These are phyloP conservation scores for Penicillium canescens DNA, from an alignment of 495 filamentous ascomycete species.

Conservation along the genomic window DNA sequence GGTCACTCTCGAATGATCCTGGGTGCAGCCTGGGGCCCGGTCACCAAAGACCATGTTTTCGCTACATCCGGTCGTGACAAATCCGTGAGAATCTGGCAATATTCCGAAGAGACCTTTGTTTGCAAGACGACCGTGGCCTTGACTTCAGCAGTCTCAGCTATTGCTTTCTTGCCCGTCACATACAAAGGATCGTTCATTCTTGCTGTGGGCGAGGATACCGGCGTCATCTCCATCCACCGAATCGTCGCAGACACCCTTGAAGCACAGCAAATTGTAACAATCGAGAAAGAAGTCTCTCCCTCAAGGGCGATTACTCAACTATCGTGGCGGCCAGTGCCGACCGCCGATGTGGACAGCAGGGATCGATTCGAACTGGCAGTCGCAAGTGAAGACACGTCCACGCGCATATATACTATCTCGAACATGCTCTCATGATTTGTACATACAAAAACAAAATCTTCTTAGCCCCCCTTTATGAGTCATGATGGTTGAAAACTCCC, in stretches of 20 bases:
- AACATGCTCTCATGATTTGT: constrained; percentile 30
- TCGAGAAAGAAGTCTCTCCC: constrained; percentile 53
- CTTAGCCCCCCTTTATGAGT: constrained; percentile 20
- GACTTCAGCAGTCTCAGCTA: constrained; percentile 68
- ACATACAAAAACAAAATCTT: constrained; percentile 17
- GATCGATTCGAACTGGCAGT: constrained; percentile 64
- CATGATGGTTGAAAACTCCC: constrained; percentile 31
- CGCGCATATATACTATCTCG: constrained; percentile 67
- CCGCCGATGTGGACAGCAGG: constrained; percentile 12
- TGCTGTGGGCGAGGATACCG: constrained; percentile 62
- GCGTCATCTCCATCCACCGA: constrained; percentile 42
- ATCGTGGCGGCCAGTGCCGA: constrained; percentile 65
- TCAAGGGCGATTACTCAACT: constrained; percentile 74
- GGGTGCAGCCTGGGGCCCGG: constrained; percentile 77
- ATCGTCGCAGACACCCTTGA: constrained; percentile 44
- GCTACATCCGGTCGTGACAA: constrained; percentile 90
- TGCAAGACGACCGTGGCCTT: constrained; percentile 56
- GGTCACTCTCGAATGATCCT: constrained; percentile 91
- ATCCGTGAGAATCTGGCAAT: constrained; percentile 74
- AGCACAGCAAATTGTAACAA: constrained; percentile 39
- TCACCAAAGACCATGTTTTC: constrained; percentile 51
- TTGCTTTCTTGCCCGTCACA: constrained; percentile 59
- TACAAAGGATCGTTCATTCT: constrained; percentile 51
- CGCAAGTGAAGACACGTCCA: constrained; percentile 79
- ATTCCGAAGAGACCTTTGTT: constrained; percentile 34